These are phyloP conservation scores for Rhododendron griersonianum DNA, from an alignment of 148 eudicot species.

Conservation along the genomic window DNA sequence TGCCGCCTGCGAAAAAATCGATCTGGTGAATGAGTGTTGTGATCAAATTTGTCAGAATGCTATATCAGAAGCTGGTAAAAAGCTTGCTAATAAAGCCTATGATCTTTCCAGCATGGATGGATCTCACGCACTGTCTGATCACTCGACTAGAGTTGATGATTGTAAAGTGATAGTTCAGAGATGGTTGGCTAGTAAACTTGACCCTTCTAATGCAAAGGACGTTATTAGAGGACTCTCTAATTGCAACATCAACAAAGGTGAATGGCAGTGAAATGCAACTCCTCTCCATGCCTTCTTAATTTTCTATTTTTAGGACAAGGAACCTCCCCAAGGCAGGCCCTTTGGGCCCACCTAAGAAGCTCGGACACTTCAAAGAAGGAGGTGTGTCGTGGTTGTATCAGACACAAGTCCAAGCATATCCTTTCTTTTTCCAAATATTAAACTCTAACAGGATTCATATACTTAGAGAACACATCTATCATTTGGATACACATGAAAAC, in stretches of 20 bases:
- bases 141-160: constrained; percentile 50
- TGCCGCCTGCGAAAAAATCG: constrained; percentile 67
- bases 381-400: neutral
- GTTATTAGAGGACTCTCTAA: constrained; percentile 86
- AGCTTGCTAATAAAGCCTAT: constrained; percentile 53
- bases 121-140: constrained; percentile 39
- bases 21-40: constrained; percentile 86
- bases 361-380: neutral
- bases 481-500: neutral
- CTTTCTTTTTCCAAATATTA: neutral
- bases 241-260: constrained; percentile 89
- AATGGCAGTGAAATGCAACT: constrained; percentile 3
- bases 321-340: neutral
- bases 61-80: constrained; percentile 73
- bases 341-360: neutral
- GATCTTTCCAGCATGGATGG: constrained; percentile 34
- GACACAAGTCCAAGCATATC: neutral
- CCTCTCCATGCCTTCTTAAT: neutral
- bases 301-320: neutral
- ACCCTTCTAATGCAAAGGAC: constrained; percentile 64
- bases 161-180: constrained; percentile 70
- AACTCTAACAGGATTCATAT: neutral
- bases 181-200: constrained; percentile 85
- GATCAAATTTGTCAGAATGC: constrained; percentile 81
- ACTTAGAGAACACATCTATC: neutral